Evolutionary conservation across 768 basidiomycete species (phyloP), one percentile per base, ranked within the genome.

Genomic region (Termitomyces sp.): DNA sequence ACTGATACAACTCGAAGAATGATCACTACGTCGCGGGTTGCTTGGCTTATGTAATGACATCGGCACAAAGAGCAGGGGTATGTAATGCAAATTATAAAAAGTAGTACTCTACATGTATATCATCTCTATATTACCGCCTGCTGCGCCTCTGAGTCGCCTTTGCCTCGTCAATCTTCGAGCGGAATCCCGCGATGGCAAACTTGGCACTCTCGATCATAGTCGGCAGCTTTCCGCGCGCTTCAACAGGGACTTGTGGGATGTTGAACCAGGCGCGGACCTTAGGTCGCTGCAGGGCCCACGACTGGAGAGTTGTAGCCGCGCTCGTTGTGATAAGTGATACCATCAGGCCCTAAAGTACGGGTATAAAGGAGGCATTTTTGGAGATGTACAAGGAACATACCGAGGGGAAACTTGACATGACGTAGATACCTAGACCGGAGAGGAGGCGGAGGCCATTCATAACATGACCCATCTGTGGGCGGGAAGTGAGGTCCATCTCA

Each of bases 361-460:
- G 20, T 31, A n/a, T 27, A 22, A 56, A 40, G 27, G 11, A 27
- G 41, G 5, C n/a, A 40, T 36, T 6, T 18, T 7, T 33, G 29
- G 32, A n/a, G 25, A 16, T n/a, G 18, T 33, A 29, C 10, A n/a
- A 52, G n/a, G 50, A 29, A 73, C 87, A 63, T 68, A 91, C 93
- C 2, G 82, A 72, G 27, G 91, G 85, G 66, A 94, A 80, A 50
- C 70, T 70, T 15, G 63, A 60, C 73, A 80, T 76, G 75, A 67
- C 83, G 64, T 46, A 76, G 55, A 73, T 66, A 49, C 75, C 79
- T 16, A 71, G 59, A 42, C 88, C 50, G 10, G 83, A 78, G n/a
- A 84, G 64, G 20, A 86, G 60, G 2, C 84, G 82, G 66, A 93
- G 75, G 35, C 72, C 66, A 63, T 91, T 91, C 77, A 86, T 80